Evolutionary conservation across 768 basidiomycete genomes (phyloP).

Genomic region (Sarcomyxa edulis): DNA sequence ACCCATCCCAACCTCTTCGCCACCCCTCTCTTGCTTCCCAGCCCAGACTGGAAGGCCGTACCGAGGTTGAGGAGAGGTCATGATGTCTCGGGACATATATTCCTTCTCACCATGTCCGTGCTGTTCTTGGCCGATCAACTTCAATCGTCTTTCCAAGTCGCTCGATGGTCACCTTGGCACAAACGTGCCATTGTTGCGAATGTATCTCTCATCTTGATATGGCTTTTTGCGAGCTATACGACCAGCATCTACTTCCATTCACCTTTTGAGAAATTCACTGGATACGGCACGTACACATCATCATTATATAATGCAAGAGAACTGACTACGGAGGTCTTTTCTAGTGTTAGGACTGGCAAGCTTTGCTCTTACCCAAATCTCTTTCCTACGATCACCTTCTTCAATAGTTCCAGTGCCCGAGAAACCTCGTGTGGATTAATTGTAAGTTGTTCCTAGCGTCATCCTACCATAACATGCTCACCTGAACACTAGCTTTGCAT

Average conservation of each 20-base stretch:
- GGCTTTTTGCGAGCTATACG: slow-evolving; percentile 71
- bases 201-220: slow-evolving; percentile 47
- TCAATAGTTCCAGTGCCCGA: too few relatives aligned
- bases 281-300: slow-evolving; percentile 58
- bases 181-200: slow-evolving; percentile 41
- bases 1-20: slow-evolving; percentile 66
- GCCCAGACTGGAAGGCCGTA: slow-evolving; percentile 34
- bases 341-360: slow-evolving; percentile 23
- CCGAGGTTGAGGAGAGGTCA: slow-evolving; percentile 78
- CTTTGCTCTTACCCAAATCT: slow-evolving; percentile 19
- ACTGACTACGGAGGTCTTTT: slow-evolving; percentile 4
- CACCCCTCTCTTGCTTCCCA: slow-evolving; percentile 22
- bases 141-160: slow-evolving; percentile 40
- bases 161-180: slow-evolving; percentile 39
- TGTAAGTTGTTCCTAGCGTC: too few relatives aligned
- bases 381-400: too few relatives aligned
- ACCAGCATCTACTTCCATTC: slow-evolving; percentile 92
- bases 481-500: too few relatives aligned
- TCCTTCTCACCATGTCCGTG: slow-evolving; percentile 75
- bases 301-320: slow-evolving; percentile 2
- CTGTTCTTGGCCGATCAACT: slow-evolving; percentile 81
- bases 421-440: too few relatives aligned
- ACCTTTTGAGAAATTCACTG: slow-evolving; percentile 81
- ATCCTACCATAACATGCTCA: too few relatives aligned
- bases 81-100: slow-evolving; percentile 92